Base-by-base conservation (phyloP, 1,284 basidiomycete genomes). In the Meira miltonrushii region DNA sequence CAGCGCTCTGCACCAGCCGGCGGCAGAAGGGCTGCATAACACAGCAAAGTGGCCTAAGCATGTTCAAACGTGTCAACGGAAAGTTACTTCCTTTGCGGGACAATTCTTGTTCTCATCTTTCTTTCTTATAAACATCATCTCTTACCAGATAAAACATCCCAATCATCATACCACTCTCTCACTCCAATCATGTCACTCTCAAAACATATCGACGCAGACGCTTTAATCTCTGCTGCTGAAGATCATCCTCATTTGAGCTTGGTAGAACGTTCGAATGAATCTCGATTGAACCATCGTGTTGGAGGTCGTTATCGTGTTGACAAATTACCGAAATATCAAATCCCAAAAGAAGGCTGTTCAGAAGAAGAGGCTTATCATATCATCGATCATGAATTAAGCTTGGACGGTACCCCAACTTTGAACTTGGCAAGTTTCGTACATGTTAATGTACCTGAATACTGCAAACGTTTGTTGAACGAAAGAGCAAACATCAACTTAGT, bases 341-440 rank as follows among this genome's bases (percentile, higher is more conserved):
- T 83, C 6, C 82, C 82, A 2, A 50, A 75, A 19, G 61, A 74
- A 12, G 80, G 81, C 23, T 72, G 79, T 37, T 71, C 78, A 54
- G 77, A 75, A 37, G 72, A 79, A 17, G 79, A 78, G n/a, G 72
- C 78, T 9, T 79, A 79, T 66, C 62, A 76, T 61, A 60, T 66
- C 87, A 89, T 95, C 59, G 89, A 88, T 72, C 88, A 92, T 68
- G 76, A 77, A 56, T 64, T 75, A 19, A 53, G 25, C 15, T 84
- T 92, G 38, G 91, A 93, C 77, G 90, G 89, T 8, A 86, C 84
- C 33, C 87, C 86, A 1, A 81, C 84, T 39, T 81, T 90, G 65
- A 96, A 95, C 79, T 82, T 96, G 28, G 93, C 93, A 9, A 77
- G 75, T 15, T 81, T 81, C 54, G 80, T 81, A 0, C 76, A 80